Conservation (phyloP, 768 basidiomycete genomes). For the Amanita subjunquillea region DNA sequence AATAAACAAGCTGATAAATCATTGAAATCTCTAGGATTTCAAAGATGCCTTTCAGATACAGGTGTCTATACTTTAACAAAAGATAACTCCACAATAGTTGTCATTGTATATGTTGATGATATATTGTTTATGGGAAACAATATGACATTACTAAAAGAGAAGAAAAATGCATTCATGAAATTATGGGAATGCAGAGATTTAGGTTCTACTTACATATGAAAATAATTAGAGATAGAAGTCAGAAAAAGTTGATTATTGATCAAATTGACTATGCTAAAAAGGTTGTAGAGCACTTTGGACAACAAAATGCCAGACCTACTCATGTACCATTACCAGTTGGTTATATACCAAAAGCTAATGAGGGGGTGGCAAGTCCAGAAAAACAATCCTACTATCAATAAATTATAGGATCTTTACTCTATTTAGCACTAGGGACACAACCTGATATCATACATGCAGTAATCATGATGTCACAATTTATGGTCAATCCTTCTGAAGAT, state of each 20-base stretch:
- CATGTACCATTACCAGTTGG: conserved; percentile 7
- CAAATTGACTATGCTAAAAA: conserved; percentile 3
- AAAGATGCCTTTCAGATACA: too few species aligned
- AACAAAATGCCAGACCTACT: conserved; percentile 9
- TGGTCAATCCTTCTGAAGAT: too few species aligned
- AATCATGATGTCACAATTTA: conserved; percentile 9
- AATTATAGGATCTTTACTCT: conserved; percentile 13
- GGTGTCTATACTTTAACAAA: neutral
- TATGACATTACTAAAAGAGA: neutral
- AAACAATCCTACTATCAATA: conserved; percentile 5
- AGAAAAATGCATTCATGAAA: neutral
- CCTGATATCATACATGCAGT: conserved; percentile 17
- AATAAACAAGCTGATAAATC: conserved; percentile 6
- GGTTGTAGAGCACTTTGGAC: conserved; percentile 7
- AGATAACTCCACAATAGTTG: neutral
- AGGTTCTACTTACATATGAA: too few species aligned
- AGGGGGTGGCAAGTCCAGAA: conserved; percentile 4
- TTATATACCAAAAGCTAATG: conserved; percentile 4
- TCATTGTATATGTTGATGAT: neutral
- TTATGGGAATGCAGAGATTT: neutral
- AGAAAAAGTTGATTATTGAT: neutral
- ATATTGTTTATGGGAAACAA: neutral
- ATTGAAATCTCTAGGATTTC: neutral
- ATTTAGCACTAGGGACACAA: conserved; percentile 12
- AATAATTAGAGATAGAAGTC: too few species aligned